phyloP scores from a whole-genome alignment of 2,329 filamentous ascomycete genomes.

The Gnomoniopsis smithogilvyi region DNA sequence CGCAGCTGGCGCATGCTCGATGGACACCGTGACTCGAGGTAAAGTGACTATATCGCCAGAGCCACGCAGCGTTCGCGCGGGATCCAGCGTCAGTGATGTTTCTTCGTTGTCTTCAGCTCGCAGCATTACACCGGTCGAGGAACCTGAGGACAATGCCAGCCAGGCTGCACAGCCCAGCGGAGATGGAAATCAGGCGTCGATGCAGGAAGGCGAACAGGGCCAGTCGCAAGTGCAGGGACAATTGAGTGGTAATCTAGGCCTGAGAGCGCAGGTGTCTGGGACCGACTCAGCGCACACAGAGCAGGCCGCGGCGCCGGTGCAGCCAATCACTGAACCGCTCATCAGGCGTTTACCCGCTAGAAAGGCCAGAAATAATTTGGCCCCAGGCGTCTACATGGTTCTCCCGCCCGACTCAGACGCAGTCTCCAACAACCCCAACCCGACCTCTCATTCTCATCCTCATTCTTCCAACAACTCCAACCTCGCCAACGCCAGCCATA shows the following conservation, averaged over 20 bases:
- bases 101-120: slow-evolving; percentile 34
- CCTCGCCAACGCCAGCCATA: slow-evolving; percentile 8
- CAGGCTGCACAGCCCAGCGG: neutral
- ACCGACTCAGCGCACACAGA: slow-evolving; percentile 1
- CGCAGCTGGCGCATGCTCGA: slow-evolving; percentile 15
- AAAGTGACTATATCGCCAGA: slow-evolving; percentile 23
- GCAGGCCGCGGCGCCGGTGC: slow-evolving; percentile 7
- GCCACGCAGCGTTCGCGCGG: slow-evolving; percentile 22
- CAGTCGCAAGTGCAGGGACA: neutral
- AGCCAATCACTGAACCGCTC: slow-evolving; percentile 14
- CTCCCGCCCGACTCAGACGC: neutral
- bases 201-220: neutral
- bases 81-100: slow-evolving; percentile 24
- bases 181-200: neutral
- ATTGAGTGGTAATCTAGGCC: neutral
- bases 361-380: slow-evolving; percentile 10
- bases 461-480: slow-evolving; percentile 11
- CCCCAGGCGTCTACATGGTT: slow-evolving; percentile 6
- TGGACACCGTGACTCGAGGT: slow-evolving; percentile 21
- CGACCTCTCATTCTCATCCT: slow-evolving; percentile 17
- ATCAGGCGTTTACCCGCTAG: slow-evolving; percentile 16
- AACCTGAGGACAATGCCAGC: slow-evolving; percentile 14
- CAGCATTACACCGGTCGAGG: slow-evolving; percentile 14
- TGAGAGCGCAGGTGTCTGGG: neutral
- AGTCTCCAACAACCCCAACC: slow-evolving; percentile 5